A percentile compares a stretch with the other conserved stretches of the same genome.
These are phyloP conservation scores for Hawksworthiomyces lignivorus DNA, from an alignment of 2,329 filamentous ascomycete genomes.

Conservation along the genomic window DNA sequence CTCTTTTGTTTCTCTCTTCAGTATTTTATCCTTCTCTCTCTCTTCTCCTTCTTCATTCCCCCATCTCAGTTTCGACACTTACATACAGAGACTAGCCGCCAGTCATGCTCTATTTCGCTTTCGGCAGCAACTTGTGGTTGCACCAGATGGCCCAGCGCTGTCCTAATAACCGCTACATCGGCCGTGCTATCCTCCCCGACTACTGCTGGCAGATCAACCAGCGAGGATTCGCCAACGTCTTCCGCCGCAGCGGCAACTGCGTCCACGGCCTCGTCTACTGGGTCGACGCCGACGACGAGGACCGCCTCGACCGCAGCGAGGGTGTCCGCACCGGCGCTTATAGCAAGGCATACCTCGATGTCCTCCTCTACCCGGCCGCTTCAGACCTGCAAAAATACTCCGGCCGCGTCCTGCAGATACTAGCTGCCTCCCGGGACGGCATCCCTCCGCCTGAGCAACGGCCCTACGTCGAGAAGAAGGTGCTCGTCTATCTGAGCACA, in stretches of 20 bases:
- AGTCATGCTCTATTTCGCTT: constrained; percentile 35
- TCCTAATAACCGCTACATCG: constrained; percentile 32
- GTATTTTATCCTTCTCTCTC: too few relatives aligned
- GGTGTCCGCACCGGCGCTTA: constrained; percentile 33
- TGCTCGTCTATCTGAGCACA: constrained; percentile 33
- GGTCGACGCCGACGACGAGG: constrained; percentile 29
- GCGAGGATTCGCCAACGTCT: constrained; percentile 37
- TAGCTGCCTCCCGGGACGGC: too few relatives aligned
- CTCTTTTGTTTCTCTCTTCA: too few relatives aligned
- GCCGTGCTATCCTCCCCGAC: constrained; percentile 29
- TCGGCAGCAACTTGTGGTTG: constrained; percentile 38
- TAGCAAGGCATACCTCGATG: constrained; percentile 20
- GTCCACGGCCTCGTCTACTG: constrained; percentile 36
- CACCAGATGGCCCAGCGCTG: constrained; percentile 37
- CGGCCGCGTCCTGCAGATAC: neutral
- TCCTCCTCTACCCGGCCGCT: constrained; percentile 13
- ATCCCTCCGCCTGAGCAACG: too few relatives aligned
- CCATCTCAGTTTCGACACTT: too few relatives aligned
- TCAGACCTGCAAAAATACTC: too few relatives aligned
- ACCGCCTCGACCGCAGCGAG: constrained; percentile 31
- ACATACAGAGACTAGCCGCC: too few relatives aligned
- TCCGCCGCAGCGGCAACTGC: constrained; percentile 15
- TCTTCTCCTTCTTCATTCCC: too few relatives aligned
- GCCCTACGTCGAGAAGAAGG: too few relatives aligned
- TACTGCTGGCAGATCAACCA: constrained; percentile 40